Conservation (phyloP, 768 basidiomycete genomes). For the Termitomyces sp. region DNA sequence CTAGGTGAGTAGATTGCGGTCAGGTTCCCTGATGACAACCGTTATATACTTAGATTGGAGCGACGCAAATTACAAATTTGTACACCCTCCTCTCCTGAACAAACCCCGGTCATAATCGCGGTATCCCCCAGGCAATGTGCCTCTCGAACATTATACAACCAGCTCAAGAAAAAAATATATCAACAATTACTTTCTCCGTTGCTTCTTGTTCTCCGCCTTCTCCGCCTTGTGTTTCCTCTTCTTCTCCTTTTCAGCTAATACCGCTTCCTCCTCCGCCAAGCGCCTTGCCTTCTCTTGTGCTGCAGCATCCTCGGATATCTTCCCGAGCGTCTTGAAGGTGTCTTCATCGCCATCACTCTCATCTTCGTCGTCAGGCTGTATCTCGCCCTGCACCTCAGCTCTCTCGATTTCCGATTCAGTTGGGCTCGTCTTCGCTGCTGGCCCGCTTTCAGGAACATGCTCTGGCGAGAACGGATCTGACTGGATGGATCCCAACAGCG, state of each 20-base stretch:
- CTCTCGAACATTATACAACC: not conserved
- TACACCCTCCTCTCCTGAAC: no score
- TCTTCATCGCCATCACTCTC: constrained; percentile 19
- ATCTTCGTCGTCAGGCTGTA: constrained; percentile 12
- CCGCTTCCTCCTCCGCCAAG: constrained; percentile 17
- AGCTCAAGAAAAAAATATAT: not conserved
- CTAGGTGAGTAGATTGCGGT: no score
- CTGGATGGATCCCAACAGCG: constrained; percentile 80
- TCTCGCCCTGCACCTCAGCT: constrained; percentile 11
- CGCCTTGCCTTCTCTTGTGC: constrained; percentile 19
- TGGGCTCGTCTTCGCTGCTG: constrained; percentile 8
- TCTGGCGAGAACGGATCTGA: constrained; percentile 64
- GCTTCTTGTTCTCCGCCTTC: constrained; percentile 5
- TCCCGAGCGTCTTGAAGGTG: constrained; percentile 20
- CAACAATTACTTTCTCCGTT: constrained; percentile 8
- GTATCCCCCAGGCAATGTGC: no score
- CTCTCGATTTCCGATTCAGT: constrained; percentile 17
- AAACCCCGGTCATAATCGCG: no score
- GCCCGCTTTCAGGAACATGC: constrained; percentile 32
- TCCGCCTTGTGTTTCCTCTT: constrained; percentile 15
- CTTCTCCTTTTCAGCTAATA: constrained; percentile 16
- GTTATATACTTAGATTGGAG: no score
- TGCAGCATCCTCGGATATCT: constrained; percentile 18
- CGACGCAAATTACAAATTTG: no score
- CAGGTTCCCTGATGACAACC: no score